Evolutionary conservation across 805 yeast genomes (phyloP), one percentile per base, ranked within the genome.

Genomic region (Dipodascus geniculatus): DNA sequence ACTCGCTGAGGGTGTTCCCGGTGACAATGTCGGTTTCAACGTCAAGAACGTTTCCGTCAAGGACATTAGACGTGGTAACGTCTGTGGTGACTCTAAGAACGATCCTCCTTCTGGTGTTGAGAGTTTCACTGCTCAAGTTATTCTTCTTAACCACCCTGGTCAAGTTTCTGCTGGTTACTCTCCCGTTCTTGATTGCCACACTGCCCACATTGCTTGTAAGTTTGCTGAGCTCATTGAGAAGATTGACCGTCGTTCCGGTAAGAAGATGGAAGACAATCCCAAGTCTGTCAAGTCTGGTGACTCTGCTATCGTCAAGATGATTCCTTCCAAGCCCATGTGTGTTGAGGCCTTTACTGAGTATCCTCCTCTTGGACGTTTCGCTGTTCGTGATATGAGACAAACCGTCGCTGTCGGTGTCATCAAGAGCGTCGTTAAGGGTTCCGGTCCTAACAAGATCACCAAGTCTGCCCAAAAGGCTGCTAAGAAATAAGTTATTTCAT

Each of bases 381-480:
- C 91, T 74, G 96, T 89, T 82, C 90, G 97, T 86, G 97, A 89
- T 80, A 89, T 89, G 97, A 87, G 97, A 86, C 96, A 89, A 80
- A 90, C 97, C 69, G 97, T 90, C 70, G 97, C 97, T 74, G 97
- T 90, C 74, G 97, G 97, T 87, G 96, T 90, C 73, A 86, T 91
- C 86, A 91, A 91, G 84, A 76, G 88, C 62, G 96, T 88, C 68
- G 95, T 80, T 70, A 78, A 76, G 76, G 49, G 49, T 22, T 86
- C 87, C 69, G 77, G 75, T 71, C 87, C 88, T 70, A 90, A 88
- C 78, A 87, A 87, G 89, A 93, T 87, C 69, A 87, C 96, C 89
- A 87, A 87, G 88, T 87, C 96, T 75, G 96, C 96, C 74, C 75
- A 74, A 65, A 83, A 83, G 83, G 87, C 87, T 71, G 78, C 77